Percentiles rank a stretch among this genome's conserved stretches.
phyloP scores from a whole-genome alignment of 2,329 filamentous ascomycete species.

The Westerdykella sp. region DNA sequence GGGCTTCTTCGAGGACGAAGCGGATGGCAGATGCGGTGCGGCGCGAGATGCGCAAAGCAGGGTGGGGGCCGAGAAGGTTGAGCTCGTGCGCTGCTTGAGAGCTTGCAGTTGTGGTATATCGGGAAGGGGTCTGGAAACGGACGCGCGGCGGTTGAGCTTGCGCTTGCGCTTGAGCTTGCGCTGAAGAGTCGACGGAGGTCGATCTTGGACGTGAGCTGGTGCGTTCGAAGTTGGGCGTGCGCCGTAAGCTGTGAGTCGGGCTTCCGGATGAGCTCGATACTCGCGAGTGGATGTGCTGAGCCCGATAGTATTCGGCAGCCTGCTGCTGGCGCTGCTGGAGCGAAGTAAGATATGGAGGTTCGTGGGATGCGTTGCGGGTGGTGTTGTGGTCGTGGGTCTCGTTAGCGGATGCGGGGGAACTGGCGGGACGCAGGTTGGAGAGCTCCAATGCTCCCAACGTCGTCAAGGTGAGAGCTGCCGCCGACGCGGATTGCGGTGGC shows the following conservation, averaged over 20 bases:
- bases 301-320: conserved; percentile 30
- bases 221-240: conserved; percentile 48
- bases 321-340: conserved; percentile 41
- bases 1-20: conserved; percentile 83
- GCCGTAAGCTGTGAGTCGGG: conserved; percentile 45
- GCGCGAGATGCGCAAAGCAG: conserved; percentile 65
- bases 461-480: conserved; percentile 24
- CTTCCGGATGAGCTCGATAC: conserved; percentile 50
- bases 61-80: conserved; percentile 40
- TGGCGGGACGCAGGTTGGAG: conserved; percentile 24
- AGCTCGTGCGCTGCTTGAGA: conserved; percentile 9
- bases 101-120: conserved; percentile 13
- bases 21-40: conserved; percentile 85
- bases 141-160: conserved; percentile 19
- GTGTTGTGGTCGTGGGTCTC: conserved; percentile 33
- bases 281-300: conserved; percentile 38
- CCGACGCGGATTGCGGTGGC: conserved; percentile 1
- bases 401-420: conserved; percentile 23
- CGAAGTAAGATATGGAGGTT: conserved; percentile 32
- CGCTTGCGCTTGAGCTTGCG: conserved; percentile 10
- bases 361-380: conserved; percentile 23
- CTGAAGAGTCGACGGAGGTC: conserved; percentile 40
- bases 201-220: conserved; percentile 38
- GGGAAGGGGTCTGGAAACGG: conserved; percentile 26
- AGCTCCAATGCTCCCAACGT: conserved; percentile 20